A percentile compares a stretch with the other conserved stretches of the same genome.
These are phyloP conservation scores for Spergularia bocconei DNA, from an alignment of 148 eudicot species.

Conservation along the genomic window DNA sequence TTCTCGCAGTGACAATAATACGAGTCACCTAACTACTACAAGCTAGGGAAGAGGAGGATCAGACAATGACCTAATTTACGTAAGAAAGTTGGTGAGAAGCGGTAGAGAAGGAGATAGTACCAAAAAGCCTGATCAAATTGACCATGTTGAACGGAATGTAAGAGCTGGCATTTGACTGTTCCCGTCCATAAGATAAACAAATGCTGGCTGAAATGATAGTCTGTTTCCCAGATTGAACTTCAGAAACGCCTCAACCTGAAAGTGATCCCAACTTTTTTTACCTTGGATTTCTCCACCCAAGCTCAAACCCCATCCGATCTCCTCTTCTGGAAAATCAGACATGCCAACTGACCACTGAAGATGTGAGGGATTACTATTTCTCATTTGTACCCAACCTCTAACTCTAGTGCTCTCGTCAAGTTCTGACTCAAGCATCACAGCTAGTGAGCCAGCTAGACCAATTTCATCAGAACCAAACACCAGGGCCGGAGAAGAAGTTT, in stretches of 20 bases:
- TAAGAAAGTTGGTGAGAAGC: not conserved
- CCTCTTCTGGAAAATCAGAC: conserved; percentile 75
- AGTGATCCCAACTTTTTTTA: conserved; percentile 55
- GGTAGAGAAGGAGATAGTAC: not conserved
- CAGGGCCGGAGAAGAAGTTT: conserved; percentile 30
- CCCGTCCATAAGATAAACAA: conserved; percentile 60
- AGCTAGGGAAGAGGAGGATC: not conserved
- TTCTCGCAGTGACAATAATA: not conserved
- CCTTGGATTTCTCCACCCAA: conserved; percentile 58
- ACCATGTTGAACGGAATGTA: conserved; percentile 65
- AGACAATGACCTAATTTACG: not conserved
- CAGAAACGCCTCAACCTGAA: conserved; percentile 70
- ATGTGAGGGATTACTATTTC: conserved; percentile 39
- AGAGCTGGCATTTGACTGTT: conserved; percentile 59
- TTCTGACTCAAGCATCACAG: conserved; percentile 67
- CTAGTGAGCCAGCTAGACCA: conserved; percentile 43
- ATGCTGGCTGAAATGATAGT: conserved; percentile 60
- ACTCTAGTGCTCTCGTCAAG: conserved; percentile 69
- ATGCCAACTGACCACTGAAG: conserved; percentile 74
- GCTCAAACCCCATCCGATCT: conserved; percentile 88
- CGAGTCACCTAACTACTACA: not conserved
- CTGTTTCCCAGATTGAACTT: conserved; percentile 57
- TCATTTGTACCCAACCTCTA: conserved; percentile 77
- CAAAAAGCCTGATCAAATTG: conserved; percentile 35
- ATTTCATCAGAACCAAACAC: conserved; percentile 22